Evolutionary conservation across 305 asterid species (phyloP), one percentile per base, ranked within the genome.

Genomic region (Fraxinus sp.): DNA sequence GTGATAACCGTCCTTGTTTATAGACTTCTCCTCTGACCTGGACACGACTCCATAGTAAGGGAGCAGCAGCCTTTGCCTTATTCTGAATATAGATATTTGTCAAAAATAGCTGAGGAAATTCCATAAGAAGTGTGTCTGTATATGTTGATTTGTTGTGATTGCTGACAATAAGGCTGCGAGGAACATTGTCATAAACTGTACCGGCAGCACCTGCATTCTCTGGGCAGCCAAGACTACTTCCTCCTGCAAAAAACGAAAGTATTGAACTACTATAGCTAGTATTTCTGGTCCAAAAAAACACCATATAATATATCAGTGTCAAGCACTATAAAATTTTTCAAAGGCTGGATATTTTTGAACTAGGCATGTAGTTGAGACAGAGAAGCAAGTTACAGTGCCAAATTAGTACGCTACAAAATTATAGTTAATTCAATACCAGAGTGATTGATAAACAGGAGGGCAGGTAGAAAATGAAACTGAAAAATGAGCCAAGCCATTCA

Each of bases 141-240:
- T 81, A 88, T 0, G 99, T 97, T 41, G 96, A 80, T 89, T 90
- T 93, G 84, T 91, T 79, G 84, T 92, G 90, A 87, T 97, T 97
- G 92, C 86, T 89, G 89, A 97, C 97, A 71, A 97, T 93, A 81
- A 97, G 99, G 86, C 95, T 95, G 77, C 97, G 96, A 20, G 98
- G 93, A 86, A 97, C 95, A 80, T 90, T 81, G 77, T 97, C 99
- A 92, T 95, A 97, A 87, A 93, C 89, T 80, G 98, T 97, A 82
- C 99, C 99, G 2, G 99, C 98, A 81, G 97, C 99, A 76, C 99
- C 99, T 37, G 98, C 94, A 92, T 97, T 97, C 85, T 91, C 95
- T 36, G 89, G 92, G 88, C 98, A 97, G 85, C 98, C 97, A 68
- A 85, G 89, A 87, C 99, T 97, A 89, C 89, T 92, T 83, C 99